Conservation (phyloP, 257 asterid genomes). For the Solanum megistacrolobum region DNA sequence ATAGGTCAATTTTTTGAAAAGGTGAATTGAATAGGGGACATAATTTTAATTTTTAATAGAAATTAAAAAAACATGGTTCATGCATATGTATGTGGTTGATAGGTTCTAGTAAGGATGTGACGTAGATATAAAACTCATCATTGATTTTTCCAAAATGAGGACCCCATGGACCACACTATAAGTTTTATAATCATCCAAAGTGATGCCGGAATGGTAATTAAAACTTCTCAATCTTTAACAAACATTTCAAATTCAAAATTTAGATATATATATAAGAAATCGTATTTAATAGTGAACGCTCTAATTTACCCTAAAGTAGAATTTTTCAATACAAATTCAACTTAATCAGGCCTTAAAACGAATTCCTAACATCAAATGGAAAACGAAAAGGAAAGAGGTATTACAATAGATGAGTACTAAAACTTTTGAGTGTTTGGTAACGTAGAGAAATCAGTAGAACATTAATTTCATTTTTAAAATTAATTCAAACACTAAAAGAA, state of each 20-base stretch:
- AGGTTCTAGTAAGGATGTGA: background rate
- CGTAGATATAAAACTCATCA: background rate
- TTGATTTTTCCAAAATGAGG: background rate
- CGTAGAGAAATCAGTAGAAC: background rate
- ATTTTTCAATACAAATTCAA: background rate
- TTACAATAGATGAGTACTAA: background rate
- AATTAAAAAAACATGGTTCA: background rate
- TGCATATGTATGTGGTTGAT: background rate
- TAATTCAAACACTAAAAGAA: background rate
- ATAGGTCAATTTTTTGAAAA: background rate
- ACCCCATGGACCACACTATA: background rate
- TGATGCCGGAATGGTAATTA: too few relatives aligned
- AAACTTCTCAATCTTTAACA: too few relatives aligned
- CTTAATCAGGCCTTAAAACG: too few relatives aligned
- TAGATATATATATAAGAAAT: too few relatives aligned
- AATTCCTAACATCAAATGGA: background rate
- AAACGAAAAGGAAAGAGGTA: background rate
- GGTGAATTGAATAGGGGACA: background rate
- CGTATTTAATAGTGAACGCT: too few relatives aligned
- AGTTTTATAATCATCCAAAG: background rate
- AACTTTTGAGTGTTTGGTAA: background rate
- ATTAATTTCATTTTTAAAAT: too few relatives aligned
- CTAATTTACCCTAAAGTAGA: fast-evolving
- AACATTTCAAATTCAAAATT: fast-evolving
- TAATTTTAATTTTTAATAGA: background rate